These are phyloP conservation scores for Amanita muscaria DNA, from an alignment of 768 basidiomycete genomes.

Conservation along the genomic window DNA sequence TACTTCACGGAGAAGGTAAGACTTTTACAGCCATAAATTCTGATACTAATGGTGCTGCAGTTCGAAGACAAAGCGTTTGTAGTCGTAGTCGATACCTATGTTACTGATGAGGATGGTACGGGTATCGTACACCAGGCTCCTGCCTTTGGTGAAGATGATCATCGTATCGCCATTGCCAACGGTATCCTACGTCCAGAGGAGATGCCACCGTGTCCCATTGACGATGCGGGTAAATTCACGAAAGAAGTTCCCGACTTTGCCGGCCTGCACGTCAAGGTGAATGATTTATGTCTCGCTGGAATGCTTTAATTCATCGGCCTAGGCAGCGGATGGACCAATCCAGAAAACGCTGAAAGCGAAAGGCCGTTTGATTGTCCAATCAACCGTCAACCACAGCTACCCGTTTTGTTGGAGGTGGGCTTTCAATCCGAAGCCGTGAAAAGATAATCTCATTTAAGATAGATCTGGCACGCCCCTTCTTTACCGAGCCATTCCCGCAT, in stretches of 20 bases:
- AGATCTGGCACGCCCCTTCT: conserved; percentile 94
- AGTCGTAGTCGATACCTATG: conserved; percentile 86
- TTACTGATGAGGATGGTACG: conserved; percentile 88
- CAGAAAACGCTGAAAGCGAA: conserved; percentile 84
- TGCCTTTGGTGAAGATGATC: conserved; percentile 97
- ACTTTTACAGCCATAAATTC: background rate
- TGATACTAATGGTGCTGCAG: conserved; percentile 28
- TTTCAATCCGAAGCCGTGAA: conserved; percentile 1
- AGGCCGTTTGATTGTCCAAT: conserved; percentile 81
- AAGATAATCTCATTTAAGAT: conserved; percentile 1
- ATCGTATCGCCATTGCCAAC: conserved; percentile 81
- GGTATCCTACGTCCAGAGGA: conserved; percentile 81
- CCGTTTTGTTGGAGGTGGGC: conserved; percentile 94
- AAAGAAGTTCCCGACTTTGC: conserved; percentile 83
- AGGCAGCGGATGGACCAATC: conserved; percentile 93
- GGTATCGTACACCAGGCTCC: conserved; percentile 99
- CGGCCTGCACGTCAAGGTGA: conserved; percentile 84
- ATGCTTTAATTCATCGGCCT: conserved; percentile 7
- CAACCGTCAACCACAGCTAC: conserved; percentile 83
- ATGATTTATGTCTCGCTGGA: conserved; percentile 10
- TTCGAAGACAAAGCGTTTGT: conserved; percentile 87
- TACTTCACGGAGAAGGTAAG: conserved; percentile 90
- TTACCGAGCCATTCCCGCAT: conserved; percentile 91
- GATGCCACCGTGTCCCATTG: conserved; percentile 93
- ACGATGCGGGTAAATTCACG: conserved; percentile 84